Base-by-base conservation (phyloP, 148 eudicot genomes). In the Bassia scoparia region DNA sequence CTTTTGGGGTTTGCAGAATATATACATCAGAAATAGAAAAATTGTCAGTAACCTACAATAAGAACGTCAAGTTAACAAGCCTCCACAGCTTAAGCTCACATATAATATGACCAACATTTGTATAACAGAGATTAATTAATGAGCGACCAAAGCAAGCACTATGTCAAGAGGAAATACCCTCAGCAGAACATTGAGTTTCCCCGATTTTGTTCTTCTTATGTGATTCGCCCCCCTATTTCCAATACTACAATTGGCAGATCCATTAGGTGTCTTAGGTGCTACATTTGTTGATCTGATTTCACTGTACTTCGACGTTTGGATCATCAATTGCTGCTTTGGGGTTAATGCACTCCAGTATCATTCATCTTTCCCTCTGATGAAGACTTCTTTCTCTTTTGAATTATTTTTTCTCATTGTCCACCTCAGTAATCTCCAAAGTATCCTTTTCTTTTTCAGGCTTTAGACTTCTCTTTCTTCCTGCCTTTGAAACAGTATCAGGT, bases 311-410 rank as follows among this genome's bases (percentile, higher is more conserved):
- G 84, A 29, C 85, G 82, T 74, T 89, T 87, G 20, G 83, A 68
- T 85, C 86, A 83, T 86, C 82, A n/a, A 43, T 20, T 12, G 63
- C 50, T 74, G 52, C 69, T 65, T 77, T 79, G 67, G n/a, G n/a
- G n/a, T 81, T 76, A 71, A 48, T 41, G 37, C 76, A 52, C 31
- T n/a, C 50, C 67, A 52, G 49, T 53, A 65, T 73, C 86, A 69
- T 56, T 75, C n/a, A n/a, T n/a, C n/a, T n/a, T n/a, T 71, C 85
- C 88, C 67, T 81, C 85, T 55, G 82, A 74, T 21, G 75, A 82
- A 26, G 73, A 48, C 65, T 84, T 78, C 81, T 92, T 90, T 77
- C 96, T 87, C 78, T 92, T 92, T 90, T 18, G 89, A 85, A 49
- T 61, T 70, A n/a, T 75, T 85, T 90, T 49, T 81, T 85, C 62